Evolutionary conservation across 306 rosid species (phyloP), one percentile per base, ranked within the genome.

Genomic region (Quillaja saponaria): DNA sequence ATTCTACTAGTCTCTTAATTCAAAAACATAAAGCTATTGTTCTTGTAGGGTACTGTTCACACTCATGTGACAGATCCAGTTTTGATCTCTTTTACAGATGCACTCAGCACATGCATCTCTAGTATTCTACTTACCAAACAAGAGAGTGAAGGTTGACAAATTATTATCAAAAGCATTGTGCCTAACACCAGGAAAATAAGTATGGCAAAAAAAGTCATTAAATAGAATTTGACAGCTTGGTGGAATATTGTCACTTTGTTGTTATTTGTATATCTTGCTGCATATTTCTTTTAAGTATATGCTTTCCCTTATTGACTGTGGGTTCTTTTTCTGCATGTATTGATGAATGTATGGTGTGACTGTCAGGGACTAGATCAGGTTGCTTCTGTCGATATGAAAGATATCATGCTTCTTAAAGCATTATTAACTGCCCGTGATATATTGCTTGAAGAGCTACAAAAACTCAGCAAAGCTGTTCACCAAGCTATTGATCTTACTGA

Each of bases 391-490:
- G 81, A 79, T 55, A 55, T 37, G 49, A 79, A 81, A 51, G 80
- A 67, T 56, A 65, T 66, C 76, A 40, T 80, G 78, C 84, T 76
- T 72, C 58, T 83, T 52, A 88, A 84, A 67, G 76, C 87, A 64
- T 73, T 91, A 72, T 55, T 86, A 71, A 55, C 86, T 73, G 80
- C 95, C 50, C 95, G 88, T 70, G 90, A 80, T 69, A 66, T 77
- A 63, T 71, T 91, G 75, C 72, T 88, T 68, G 95, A 86, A 78
- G 98, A 86, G 75, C 81, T 88, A 25, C 85, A 49, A 64, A 82
- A 72, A 71, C 78, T 91, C 41, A 77, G 86, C 80, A 72, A 78
- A 71, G 95, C 85, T 54, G 25, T 86, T 62, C 80, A 53, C 77
- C 77, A 74, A 69, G 60, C 76, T 19, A 21, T 86, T 64, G 92